Evolutionary conservation across 2,329 filamentous ascomycete species (phyloP).

Genomic region (Geosmithia flava): DNA sequence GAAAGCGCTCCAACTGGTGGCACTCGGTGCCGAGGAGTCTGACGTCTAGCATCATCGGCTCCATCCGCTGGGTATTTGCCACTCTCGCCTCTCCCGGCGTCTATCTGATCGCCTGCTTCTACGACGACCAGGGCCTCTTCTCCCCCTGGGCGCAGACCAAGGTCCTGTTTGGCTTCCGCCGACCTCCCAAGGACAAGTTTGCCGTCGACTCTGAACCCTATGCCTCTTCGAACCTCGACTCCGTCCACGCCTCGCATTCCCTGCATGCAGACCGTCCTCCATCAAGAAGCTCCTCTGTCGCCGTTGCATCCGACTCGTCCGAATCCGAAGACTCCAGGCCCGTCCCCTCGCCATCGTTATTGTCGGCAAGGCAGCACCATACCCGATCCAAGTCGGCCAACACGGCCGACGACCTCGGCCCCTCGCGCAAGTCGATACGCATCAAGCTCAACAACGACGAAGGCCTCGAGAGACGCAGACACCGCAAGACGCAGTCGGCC

Average conservation of each 20-base stretch:
- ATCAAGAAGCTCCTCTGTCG: slow-evolving; percentile 1
- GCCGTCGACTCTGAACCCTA: slow-evolving; percentile 6
- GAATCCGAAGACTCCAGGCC: slow-evolving; percentile 41
- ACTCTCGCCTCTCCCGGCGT: slow-evolving; percentile 69
- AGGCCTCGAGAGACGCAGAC: slow-evolving; percentile 58
- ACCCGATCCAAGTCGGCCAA: slow-evolving; percentile 51
- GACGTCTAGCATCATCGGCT: slow-evolving; percentile 58
- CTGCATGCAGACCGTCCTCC: slow-evolving; percentile 3
- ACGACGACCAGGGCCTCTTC: slow-evolving; percentile 68
- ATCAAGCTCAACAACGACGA: slow-evolving; percentile 85
- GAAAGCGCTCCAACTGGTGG: slow-evolving; percentile 33
- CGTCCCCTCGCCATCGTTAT: neutral
- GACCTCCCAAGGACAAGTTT: slow-evolving; percentile 30
- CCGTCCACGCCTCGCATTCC: slow-evolving; percentile 2
- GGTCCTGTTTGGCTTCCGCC: slow-evolving; percentile 43
- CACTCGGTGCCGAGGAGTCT: slow-evolving; percentile 54
- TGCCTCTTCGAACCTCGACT: slow-evolving; percentile 4
- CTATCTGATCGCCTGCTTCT: slow-evolving; percentile 74
- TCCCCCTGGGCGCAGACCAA: slow-evolving; percentile 63
- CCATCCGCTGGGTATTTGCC: slow-evolving; percentile 66
- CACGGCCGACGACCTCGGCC: slow-evolving; percentile 47
- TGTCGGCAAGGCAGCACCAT: slow-evolving; percentile 21
- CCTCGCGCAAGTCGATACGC: slow-evolving; percentile 67
- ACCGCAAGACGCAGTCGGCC: slow-evolving; percentile 45
- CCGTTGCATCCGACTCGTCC: slow-evolving; percentile 44